These are phyloP conservation scores for Cadophora malorum DNA, from an alignment of 2,329 filamentous ascomycete species.

Conservation along the genomic window DNA sequence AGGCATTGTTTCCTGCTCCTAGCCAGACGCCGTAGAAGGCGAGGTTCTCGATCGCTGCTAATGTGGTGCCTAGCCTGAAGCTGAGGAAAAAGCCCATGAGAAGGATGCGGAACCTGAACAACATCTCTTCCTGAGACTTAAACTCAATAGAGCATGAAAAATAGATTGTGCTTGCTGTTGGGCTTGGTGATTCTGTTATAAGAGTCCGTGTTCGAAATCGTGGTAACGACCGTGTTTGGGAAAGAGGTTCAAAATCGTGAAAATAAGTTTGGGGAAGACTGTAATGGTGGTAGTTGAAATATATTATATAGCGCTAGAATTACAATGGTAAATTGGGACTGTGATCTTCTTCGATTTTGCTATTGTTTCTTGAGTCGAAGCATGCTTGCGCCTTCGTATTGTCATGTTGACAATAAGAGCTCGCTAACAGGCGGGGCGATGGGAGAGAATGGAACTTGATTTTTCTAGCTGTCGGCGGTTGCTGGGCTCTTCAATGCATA, in stretches of 20 bases:
- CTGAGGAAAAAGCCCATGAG: background rate
- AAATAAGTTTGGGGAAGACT: background rate
- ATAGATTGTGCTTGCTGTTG: too few relatives aligned
- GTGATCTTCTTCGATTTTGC: background rate
- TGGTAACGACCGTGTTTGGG: background rate
- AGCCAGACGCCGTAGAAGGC: constrained; percentile 28
- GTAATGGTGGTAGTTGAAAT: too few relatives aligned
- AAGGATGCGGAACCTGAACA: background rate
- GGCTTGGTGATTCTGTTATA: too few relatives aligned
- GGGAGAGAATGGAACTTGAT: too few relatives aligned
- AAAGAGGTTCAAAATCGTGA: background rate
- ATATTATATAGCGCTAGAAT: background rate
- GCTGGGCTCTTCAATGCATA: too few relatives aligned
- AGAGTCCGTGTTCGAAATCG: background rate
- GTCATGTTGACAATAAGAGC: background rate
- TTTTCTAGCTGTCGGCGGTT: too few relatives aligned
- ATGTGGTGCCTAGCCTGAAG: background rate
- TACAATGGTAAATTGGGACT: background rate
- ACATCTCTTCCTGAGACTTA: background rate
- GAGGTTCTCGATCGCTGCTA: constrained; percentile 21
- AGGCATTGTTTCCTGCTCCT: constrained; percentile 4
- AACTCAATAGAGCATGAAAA: background rate
- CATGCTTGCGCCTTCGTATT: background rate
- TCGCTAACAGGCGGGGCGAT: background rate
- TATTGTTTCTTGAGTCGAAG: background rate